These are phyloP conservation scores for Boletellus sp. DNA, from an alignment of 1,284 basidiomycete species.

Conservation along the genomic window DNA sequence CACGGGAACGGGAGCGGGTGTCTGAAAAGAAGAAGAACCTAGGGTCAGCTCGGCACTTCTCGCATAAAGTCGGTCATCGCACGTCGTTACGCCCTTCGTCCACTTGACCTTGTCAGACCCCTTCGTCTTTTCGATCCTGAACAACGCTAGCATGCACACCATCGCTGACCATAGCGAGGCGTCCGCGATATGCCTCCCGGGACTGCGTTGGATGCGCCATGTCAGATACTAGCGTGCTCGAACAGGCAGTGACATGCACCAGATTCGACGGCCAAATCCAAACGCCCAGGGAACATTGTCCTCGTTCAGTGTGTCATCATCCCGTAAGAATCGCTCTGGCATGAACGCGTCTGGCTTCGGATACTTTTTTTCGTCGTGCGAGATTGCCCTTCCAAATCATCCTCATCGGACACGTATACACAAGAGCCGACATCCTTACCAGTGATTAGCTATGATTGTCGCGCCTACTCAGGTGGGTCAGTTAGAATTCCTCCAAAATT, in stretches of 20 bases:
- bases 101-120: constrained; percentile 15
- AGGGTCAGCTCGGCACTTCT: not conserved
- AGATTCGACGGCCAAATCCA: not conserved
- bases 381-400: not conserved
- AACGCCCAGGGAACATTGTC: not conserved
- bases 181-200: constrained; percentile 16
- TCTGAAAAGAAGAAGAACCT: not conserved
- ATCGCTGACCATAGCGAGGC: constrained; percentile 28
- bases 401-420: not conserved
- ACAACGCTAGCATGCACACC: constrained; percentile 15
- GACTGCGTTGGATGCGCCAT: not conserved
- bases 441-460: not conserved
- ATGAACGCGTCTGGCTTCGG: not conserved
- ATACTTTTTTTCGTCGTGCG: not conserved
- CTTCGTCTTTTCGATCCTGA: constrained; percentile 15
- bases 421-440: not conserved
- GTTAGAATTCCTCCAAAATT: not conserved
- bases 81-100: constrained; percentile 11
- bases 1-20: not conserved
- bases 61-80: not conserved
- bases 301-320: not conserved
- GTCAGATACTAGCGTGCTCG: not conserved
- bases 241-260: not conserved
- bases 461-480: not conserved
- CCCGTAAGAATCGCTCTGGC: not conserved